phyloP scores from a whole-genome alignment of 1,139 yeast species.

The Debaryomyces sp. region DNA sequence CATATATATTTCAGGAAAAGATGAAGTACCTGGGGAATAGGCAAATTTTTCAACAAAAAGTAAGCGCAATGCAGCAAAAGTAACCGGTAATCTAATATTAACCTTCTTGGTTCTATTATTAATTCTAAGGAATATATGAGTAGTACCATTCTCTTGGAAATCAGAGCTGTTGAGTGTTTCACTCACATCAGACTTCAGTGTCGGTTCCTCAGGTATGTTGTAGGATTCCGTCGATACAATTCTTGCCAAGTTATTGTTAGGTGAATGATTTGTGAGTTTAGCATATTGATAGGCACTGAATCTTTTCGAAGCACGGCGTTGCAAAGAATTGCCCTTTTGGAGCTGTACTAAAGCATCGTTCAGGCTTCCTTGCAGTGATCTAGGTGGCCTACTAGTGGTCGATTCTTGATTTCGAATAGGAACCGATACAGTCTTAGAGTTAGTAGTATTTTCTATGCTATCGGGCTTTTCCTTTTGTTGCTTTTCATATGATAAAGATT shows the following conservation, averaged over 20 bases:
- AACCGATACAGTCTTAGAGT: neutral
- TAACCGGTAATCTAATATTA: constrained; percentile 49
- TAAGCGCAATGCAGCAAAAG: constrained; percentile 67
- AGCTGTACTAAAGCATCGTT: constrained; percentile 70
- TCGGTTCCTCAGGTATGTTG: neutral
- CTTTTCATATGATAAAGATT: constrained; percentile 33
- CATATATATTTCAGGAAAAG: constrained; percentile 82
- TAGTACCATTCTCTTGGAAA: constrained; percentile 8
- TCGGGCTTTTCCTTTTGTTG: constrained; percentile 6
- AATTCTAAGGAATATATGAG: constrained; percentile 54
- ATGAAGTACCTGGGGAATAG: constrained; percentile 69
- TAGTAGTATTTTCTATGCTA: neutral
- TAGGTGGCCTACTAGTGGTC: neutral
- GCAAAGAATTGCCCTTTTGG: constrained; percentile 79
- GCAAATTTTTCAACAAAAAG: constrained; percentile 87
- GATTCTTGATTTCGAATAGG: neutral
- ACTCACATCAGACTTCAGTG: neutral
- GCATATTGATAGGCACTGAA: constrained; percentile 94
- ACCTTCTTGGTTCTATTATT: constrained; percentile 68
- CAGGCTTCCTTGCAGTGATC: constrained; percentile 4
- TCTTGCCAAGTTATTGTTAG: constrained; percentile 20
- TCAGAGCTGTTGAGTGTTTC: neutral
- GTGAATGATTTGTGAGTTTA: constrained; percentile 61
- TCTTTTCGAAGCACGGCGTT: constrained; percentile 88
- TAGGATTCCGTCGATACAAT: constrained; percentile 9